phyloP scores from a whole-genome alignment of 495 filamentous ascomycete species.

The Aspergillus coremiiformis region DNA sequence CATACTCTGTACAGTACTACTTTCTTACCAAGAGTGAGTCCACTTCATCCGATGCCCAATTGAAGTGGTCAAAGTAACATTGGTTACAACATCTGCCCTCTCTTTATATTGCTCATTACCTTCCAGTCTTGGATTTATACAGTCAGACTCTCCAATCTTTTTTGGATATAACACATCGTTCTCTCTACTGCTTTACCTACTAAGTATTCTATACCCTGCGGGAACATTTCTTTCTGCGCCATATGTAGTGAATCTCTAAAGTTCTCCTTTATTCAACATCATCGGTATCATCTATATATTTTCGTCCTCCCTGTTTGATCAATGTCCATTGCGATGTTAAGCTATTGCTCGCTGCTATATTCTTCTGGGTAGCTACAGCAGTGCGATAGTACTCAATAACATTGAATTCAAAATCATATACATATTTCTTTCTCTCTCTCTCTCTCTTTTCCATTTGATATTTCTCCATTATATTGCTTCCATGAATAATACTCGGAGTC shows the following conservation, averaged over 20 bases:
- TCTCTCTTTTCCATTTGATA: no score
- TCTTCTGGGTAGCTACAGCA: constrained; percentile 67
- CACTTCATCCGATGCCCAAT: constrained; percentile 8
- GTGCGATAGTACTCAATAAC: no score
- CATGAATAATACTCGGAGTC: no score
- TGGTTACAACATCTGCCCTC: constrained; percentile 54
- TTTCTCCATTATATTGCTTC: no score
- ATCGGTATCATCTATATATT: constrained; percentile 61
- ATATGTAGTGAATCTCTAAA: constrained; percentile 68
- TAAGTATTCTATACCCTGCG: constrained; percentile 77
- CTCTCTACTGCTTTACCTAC: constrained; percentile 63
- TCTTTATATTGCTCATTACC: constrained; percentile 66
- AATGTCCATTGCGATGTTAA: constrained; percentile 35
- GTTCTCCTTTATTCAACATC: constrained; percentile 77
- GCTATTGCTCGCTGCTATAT: constrained; percentile 51
- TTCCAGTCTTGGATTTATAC: constrained; percentile 66
- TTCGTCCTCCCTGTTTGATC: constrained; percentile 45
- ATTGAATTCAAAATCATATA: no score
- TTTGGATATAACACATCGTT: constrained; percentile 43
- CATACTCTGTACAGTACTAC: no score
- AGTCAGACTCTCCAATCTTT: constrained; percentile 39
- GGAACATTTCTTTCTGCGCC: constrained; percentile 87
- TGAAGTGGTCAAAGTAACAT: constrained; percentile 22
- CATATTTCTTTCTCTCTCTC: no score
- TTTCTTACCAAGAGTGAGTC: constrained; percentile 27